A percentile compares a stretch with the other conserved stretches of the same genome.
phyloP scores from a whole-genome alignment of 2,329 filamentous ascomycete species.

The Aspergillus fijiensis region DNA sequence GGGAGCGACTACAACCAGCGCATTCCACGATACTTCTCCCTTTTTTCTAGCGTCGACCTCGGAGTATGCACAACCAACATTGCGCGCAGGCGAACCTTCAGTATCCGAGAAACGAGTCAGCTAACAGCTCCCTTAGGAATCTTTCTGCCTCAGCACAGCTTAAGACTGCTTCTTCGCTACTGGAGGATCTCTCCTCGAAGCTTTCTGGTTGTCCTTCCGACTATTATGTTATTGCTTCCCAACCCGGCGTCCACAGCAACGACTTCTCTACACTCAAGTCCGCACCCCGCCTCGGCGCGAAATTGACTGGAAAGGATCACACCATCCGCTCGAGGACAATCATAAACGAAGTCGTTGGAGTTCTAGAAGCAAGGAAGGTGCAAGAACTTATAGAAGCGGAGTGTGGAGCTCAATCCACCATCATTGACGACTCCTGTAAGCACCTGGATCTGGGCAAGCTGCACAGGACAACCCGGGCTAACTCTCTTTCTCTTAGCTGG shows the following conservation, averaged over 20 bases:
- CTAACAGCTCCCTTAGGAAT: constrained; percentile 36
- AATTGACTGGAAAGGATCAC: constrained; percentile 50
- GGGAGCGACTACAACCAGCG: constrained; percentile 60
- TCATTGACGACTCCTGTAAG: constrained; percentile 47
- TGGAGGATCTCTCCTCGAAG: constrained; percentile 42
- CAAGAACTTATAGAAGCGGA: constrained; percentile 44
- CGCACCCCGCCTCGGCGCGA: constrained; percentile 55
- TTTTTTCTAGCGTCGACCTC: constrained; percentile 85
- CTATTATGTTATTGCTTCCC: constrained; percentile 74
- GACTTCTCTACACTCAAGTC: constrained; percentile 61
- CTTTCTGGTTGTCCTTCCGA: constrained; percentile 70
- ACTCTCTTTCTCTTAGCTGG: constrained; percentile 33
- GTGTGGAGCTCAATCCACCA: constrained; percentile 48
- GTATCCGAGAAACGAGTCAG: constrained; percentile 12
- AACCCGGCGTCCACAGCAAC: constrained; percentile 68
- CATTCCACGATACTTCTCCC: constrained; percentile 83
- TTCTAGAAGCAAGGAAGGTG: constrained; percentile 47
- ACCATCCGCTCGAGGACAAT: constrained; percentile 54
- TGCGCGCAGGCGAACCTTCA: constrained; percentile 9
- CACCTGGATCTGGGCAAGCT: constrained; percentile 13
- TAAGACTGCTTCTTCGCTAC: constrained; percentile 45
- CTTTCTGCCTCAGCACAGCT: constrained; percentile 43
- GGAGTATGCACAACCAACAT: constrained; percentile 57
- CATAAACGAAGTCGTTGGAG: constrained; percentile 55
- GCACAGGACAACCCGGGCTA: constrained; percentile 12